Conservation (phyloP, 2,329 filamentous ascomycete species). For the Coccinonectria pachysandricola region DNA sequence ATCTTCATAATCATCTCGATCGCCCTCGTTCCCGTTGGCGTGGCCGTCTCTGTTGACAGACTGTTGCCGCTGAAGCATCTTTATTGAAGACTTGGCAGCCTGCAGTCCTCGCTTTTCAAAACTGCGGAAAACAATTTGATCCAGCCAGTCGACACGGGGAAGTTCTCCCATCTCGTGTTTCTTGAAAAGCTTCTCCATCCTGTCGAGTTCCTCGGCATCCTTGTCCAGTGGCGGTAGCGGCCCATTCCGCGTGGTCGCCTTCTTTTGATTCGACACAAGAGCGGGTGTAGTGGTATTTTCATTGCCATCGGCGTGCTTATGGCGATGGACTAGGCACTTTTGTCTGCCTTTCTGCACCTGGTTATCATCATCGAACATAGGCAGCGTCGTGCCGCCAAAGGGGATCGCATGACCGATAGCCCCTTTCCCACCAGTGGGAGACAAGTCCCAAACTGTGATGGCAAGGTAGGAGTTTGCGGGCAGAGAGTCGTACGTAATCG, state of each 20-base stretch:
- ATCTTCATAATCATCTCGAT: conserved; percentile 25
- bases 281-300: conserved; percentile 67
- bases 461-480: conserved; percentile 76
- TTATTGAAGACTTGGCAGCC: conserved; percentile 53
- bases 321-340: conserved; percentile 77
- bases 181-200: conserved; percentile 84
- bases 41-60: conserved; percentile 29
- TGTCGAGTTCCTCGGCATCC: conserved; percentile 73
- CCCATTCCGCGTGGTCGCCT: conserved; percentile 39
- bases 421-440: conserved; percentile 61
- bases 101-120: conserved; percentile 68
- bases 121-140: conserved; percentile 84
- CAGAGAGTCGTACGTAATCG: conserved; percentile 72
- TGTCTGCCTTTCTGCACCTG: conserved; percentile 86
- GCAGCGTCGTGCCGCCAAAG: conserved; percentile 86
- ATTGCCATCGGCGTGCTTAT: conserved; percentile 76
- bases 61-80: conserved; percentile 41
- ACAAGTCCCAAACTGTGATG: conserved; percentile 92
- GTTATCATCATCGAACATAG: conserved; percentile 86
- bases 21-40: conserved; percentile 18
- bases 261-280: conserved; percentile 48
- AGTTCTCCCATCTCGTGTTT: conserved; percentile 98
- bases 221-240: conserved; percentile 48
- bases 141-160: conserved; percentile 84
- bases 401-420: conserved; percentile 71